phyloP scores from a whole-genome alignment of 352 stramenopile species.

The Globisporangium okanoganense region DNA sequence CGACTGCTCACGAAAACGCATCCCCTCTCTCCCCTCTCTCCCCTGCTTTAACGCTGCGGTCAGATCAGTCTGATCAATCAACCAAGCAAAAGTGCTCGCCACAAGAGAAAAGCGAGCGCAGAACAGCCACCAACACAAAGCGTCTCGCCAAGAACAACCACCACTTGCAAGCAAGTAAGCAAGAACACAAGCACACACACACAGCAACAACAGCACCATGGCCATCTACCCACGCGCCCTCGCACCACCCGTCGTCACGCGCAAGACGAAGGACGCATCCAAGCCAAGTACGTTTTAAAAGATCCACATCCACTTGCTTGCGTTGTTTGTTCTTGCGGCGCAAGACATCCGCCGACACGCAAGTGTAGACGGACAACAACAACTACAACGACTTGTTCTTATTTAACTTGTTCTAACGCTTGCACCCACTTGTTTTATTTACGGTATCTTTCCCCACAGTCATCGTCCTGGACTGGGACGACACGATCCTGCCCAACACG shows the following conservation, averaged over 20 bases:
- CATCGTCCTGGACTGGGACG: slow-evolving; percentile 80
- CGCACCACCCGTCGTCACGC: slow-evolving; percentile 1
- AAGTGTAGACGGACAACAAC: slow-evolving; percentile 8
- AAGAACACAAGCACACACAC: slow-evolving; percentile 1
- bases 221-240: slow-evolving; percentile 4
- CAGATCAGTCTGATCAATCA: not conserved
- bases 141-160: not conserved
- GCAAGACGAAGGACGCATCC: slow-evolving; percentile 11
- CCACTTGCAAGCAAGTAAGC: slow-evolving; percentile 5
- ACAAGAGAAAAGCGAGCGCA: not conserved
- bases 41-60: not conserved
- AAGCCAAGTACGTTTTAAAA: slow-evolving; percentile 15
- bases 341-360: not conserved
- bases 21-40: not conserved
- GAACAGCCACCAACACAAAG: not conserved
- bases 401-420: not conserved
- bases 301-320: not conserved
- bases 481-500: slow-evolving; percentile 77
- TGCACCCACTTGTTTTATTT: not conserved
- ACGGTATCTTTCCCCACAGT: slow-evolving; percentile 28
- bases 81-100: too few relatives aligned
- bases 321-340: not conserved
- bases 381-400: not conserved
- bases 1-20: not conserved
- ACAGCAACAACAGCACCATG: slow-evolving; percentile 2